Base-by-base conservation (phyloP, 2,329 filamentous ascomycete species). In the Epichloe typhina region DNA sequence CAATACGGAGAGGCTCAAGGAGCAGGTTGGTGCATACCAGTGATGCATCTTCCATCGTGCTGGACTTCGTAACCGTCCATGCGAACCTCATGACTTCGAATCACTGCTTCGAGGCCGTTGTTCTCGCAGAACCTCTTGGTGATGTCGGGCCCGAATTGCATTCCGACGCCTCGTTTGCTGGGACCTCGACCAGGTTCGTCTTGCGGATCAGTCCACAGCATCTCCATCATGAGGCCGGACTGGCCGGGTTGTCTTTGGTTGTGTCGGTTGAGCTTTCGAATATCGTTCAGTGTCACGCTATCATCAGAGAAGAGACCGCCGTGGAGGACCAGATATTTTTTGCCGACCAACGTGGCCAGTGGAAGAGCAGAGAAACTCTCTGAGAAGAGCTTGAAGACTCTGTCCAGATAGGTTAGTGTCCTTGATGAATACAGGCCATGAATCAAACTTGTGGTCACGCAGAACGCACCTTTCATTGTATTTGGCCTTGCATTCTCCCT, bases 21-120 rank as follows among this genome's bases (percentile, higher is more conserved):
- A 40, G 11, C 26, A 37, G 19, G 2, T 39, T 21, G 15, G 42
- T 47, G 67, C 75, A 57, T 74, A 87, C 84, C 84, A 45, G 93
- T 98, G 60, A 98, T 96, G 66, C 93, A 98, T 60, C 82, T 84
- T 56, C 91, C 93, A 60, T 93, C 86, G 66, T 98, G 93, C 74
- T 98, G 91, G 58, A 95, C 86, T 66, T 98, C 91, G 63, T 97
- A 98, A n/a, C 93, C 93, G 54, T 93, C 90, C 93, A 98, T 98
- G 60, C 93, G 83, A 31, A 98, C 93, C 68, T 98, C 93, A 71
- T 98, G 93, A 63, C 89, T 95, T 60, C 93, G 85, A 61, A 98
- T 98, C 57, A 98, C 85, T 44, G 93, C 93, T 57, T 95, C 86
- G 40, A 98, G 77, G 0, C 88, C 87, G 69, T 98, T 98, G 69